Evolutionary conservation across 2,329 filamentous ascomycete species (phyloP).

Genomic region (Biscogniauxia marginata): DNA sequence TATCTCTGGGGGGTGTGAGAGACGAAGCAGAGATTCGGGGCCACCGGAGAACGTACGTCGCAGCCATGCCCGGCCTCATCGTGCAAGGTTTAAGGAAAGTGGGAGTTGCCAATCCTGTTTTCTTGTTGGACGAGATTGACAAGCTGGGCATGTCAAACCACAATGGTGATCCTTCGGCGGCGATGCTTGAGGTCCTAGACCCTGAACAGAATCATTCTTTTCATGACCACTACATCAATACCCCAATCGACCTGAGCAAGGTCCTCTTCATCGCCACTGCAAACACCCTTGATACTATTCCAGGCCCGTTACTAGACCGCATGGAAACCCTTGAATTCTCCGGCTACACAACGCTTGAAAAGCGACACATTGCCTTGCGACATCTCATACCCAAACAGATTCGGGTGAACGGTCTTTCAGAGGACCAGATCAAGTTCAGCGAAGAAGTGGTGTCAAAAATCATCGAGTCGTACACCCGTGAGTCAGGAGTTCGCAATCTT

Average conservation of each 20-base stretch:
- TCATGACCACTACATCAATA: constrained; percentile 93
- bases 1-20: constrained; percentile 90
- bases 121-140: constrained; percentile 96
- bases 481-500: constrained; percentile 92
- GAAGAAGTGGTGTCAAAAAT: constrained; percentile 90
- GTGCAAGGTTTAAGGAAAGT: constrained; percentile 94
- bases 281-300: constrained; percentile 92
- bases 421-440: constrained; percentile 72
- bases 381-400: constrained; percentile 98
- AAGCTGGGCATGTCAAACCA: constrained; percentile 90
- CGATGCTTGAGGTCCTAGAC: constrained; percentile 96
- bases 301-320: constrained; percentile 86
- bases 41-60: constrained; percentile 92
- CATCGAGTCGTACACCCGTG: constrained; percentile 93
- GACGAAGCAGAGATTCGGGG: constrained; percentile 97
- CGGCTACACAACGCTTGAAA: constrained; percentile 96
- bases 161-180: constrained; percentile 92
- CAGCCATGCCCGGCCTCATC: constrained; percentile 96
- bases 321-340: constrained; percentile 96
- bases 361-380: constrained; percentile 87
- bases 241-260: constrained; percentile 93
- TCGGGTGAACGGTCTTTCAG: constrained; percentile 77
- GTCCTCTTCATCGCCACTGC: constrained; percentile 97
- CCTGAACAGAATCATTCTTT: constrained; percentile 96
- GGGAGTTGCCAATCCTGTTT: constrained; percentile 90